phyloP scores from a whole-genome alignment of 768 basidiomycete genomes.

The Russula emetica region DNA sequence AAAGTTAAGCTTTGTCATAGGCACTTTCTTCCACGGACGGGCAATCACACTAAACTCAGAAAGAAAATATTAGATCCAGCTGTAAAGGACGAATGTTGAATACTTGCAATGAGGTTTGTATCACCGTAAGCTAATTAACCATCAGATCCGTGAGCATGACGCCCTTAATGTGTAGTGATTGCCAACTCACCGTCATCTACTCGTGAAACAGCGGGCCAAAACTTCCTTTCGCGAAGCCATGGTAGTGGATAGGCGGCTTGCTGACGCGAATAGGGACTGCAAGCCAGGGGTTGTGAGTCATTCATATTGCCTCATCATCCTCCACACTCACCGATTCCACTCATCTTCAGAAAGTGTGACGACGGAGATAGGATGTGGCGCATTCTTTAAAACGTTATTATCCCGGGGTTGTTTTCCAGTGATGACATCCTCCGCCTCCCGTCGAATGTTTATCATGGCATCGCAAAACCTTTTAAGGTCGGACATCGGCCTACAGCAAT shows the following conservation, averaged over 20 bases:
- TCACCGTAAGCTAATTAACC: slow-evolving; percentile 78
- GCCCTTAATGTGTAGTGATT: background rate
- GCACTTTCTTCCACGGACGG: slow-evolving; percentile 79
- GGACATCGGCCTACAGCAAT: background rate
- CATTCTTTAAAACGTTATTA: slow-evolving; percentile 90
- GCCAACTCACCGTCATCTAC: slow-evolving; percentile 83
- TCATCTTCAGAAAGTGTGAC: slow-evolving; percentile 67
- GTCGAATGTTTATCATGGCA: slow-evolving; percentile 94
- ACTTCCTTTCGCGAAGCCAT: slow-evolving; percentile 83
- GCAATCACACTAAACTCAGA: slow-evolving; percentile 65
- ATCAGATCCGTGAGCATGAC: slow-evolving; percentile 17
- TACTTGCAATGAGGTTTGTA: slow-evolving; percentile 77
- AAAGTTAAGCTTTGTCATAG: slow-evolving; percentile 33
- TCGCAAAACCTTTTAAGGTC: slow-evolving; percentile 75
- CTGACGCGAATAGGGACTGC: slow-evolving; percentile 83
- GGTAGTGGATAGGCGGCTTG: slow-evolving; percentile 87
- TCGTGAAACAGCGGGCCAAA: slow-evolving; percentile 92
- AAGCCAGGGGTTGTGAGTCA: slow-evolving; percentile 14
- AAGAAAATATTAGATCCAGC: slow-evolving; percentile 7
- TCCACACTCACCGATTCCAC: slow-evolving; percentile 71
- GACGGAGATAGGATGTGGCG: slow-evolving; percentile 83
- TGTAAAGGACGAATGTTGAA: background rate
- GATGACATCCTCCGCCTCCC: slow-evolving; percentile 85
- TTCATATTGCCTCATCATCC: background rate
- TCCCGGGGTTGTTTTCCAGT: slow-evolving; percentile 84